phyloP scores from a whole-genome alignment of 2,329 filamentous ascomycete species.

The Bipolaris victoriae region DNA sequence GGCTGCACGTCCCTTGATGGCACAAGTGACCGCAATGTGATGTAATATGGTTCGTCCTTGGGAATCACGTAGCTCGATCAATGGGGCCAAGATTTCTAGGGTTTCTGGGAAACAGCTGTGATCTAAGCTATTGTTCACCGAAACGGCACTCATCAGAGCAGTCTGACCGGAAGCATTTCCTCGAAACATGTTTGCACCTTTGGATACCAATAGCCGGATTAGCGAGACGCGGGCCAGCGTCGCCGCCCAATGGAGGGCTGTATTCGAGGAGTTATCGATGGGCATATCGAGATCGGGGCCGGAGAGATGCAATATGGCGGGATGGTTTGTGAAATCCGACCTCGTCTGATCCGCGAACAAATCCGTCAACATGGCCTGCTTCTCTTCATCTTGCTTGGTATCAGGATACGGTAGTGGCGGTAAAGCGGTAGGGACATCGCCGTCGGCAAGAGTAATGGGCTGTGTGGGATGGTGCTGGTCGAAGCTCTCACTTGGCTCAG shows the following conservation, averaged over 20 bases:
- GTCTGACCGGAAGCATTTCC: constrained; percentile 92
- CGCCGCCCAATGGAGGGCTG: constrained; percentile 93
- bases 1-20: constrained; percentile 88
- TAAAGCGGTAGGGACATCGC: constrained; percentile 65
- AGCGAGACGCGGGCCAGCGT: constrained; percentile 86
- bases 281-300: constrained; percentile 88
- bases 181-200: constrained; percentile 84
- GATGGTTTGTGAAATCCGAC: constrained; percentile 74
- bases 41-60: constrained; percentile 92
- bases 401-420: constrained; percentile 67
- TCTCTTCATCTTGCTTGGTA: constrained; percentile 73
- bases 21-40: constrained; percentile 94
- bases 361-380: constrained; percentile 83
- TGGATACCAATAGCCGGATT: constrained; percentile 78
- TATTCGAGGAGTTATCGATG: constrained; percentile 87
- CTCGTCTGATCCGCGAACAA: constrained; percentile 62
- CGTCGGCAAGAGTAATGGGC: constrained; percentile 53
- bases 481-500: constrained; percentile 81
- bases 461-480: constrained; percentile 53
- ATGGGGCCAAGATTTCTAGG: constrained; percentile 84
- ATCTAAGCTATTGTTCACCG: constrained; percentile 93
- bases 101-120: constrained; percentile 88
- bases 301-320: constrained; percentile 76
- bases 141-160: constrained; percentile 87
- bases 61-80: constrained; percentile 88